Base-by-base conservation (phyloP, 495 filamentous ascomycete genomes). In the Penicillium goetzii region DNA sequence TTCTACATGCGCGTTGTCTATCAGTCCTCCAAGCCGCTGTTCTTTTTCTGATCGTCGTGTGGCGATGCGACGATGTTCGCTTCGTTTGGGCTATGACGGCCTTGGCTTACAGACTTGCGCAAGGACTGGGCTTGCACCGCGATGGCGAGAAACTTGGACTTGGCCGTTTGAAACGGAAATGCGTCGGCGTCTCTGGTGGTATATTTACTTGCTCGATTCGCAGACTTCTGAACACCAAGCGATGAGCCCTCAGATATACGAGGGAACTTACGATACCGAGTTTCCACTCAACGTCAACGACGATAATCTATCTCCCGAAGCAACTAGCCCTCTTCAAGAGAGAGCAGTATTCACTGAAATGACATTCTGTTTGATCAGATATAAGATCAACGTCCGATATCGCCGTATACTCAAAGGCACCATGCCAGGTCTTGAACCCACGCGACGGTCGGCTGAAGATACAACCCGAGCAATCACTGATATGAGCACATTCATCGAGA, bases 401-500 rank as follows among this genome's bases (percentile, higher is more conserved):
- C 40, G 19, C 40, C 40, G n/a, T 0, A 19, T 43, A 0, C 40
- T 43, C n/a, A 43, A 43, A 21, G 40, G 40, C 40, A 43, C 6
- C 19, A 43, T 43, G 40, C 40, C 40, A 7, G n/a, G 40, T 2
- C 40, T 43, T 43, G 40, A n/a, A 2, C n/a, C n/a, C 9, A 19
- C 40, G 7, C 40, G 40, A 43, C 40, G 2, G n/a, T 43, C 40
- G 17, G 40, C 21, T 6, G 40, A 43, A 15, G 40, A 43, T 19
- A 43, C n/a, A 43, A 21, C 40, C 9, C 40, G 10, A n/a, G 40
- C 40, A 21, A n/a, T 43, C n/a, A 43, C 40, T 2, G 40, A 43
- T n/a, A 17, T 30, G 49, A 51, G 49, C 49, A 51, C 49, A 15
- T 51, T 51, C 49, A 51, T 51, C 25, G 49, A 51, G 15, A 51